Base-by-base conservation (phyloP, 805 yeast genomes). In the Saccharomycopsis guyanensis region DNA sequence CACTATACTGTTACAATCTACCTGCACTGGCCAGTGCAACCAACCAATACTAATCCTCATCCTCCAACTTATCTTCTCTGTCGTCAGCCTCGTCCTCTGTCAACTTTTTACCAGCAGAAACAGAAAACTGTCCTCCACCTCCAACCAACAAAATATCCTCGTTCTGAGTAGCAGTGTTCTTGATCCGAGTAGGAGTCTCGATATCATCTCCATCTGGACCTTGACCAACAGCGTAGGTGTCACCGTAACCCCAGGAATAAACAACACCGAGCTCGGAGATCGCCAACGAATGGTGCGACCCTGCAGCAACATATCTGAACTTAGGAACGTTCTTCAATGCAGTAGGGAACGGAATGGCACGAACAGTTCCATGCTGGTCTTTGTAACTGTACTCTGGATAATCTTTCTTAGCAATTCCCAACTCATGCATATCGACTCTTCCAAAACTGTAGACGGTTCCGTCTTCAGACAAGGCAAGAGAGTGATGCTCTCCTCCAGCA, bases 221-320 rank as follows among this genome's bases (percentile, higher is more conserved):
- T 50, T 88, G 79, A 10, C 99, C 99, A 27, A 91, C 81, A 16
- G 95, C 98, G 64, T 87, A 93, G 1, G 96, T 89, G 55, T 91
- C 97, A 38, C 94, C 97, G 61, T 89, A 93, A 1, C 99, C 99
- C 99, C 99, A 93, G 1, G 97, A 77, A 67, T 79, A 93, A 1
- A 80, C 85, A 43, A 85, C 68, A 12, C 99, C 98, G 56, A 86
- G 87, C 19, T 71, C 75, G 2, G 94, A 78, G 3, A 89, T 73
- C 1, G 96, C 97, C 46, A 93, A 66, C 2, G 94, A 83, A 61
- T 93, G 98, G 57, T 93, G 97, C 1, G 95, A 82, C 1, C 98
- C 98, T 32, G 82, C 78, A 4, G 94, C 82, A 38, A 91, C 70
- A 23, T 63, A 59, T 55, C 72, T 75, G 57, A 78, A 65, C 50